These are phyloP conservation scores for Tetrahymena borealis DNA, from an alignment of 73 alveolate species.

Conservation along the genomic window DNA sequence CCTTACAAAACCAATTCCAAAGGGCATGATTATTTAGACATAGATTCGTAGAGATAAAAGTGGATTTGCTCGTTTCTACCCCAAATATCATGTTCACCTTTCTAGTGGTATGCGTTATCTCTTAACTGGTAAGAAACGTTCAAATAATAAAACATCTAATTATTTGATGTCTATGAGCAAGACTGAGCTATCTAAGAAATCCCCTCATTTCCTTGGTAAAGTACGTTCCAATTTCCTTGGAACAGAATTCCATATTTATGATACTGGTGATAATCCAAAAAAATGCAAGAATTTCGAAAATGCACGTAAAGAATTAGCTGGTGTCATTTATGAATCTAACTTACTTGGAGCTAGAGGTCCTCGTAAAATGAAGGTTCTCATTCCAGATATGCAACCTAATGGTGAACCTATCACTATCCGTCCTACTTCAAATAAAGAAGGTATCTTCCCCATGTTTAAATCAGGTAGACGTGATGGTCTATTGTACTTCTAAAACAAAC, in stretches of 20 bases:
- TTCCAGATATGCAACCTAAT: conserved; percentile 55
- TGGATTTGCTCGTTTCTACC: conserved; percentile 67
- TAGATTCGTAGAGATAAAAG: conserved; percentile 67
- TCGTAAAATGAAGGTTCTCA: conserved; percentile 71
- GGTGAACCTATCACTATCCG: conserved; percentile 36
- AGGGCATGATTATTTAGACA: conserved; percentile 60
- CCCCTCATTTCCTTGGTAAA: conserved; percentile 66
- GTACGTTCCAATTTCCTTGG: conserved; percentile 86
- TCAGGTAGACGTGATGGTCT: conserved; percentile 47
- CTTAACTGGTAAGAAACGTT: conserved; percentile 76
- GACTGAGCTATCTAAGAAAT: conserved; percentile 49
- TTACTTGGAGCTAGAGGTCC: conserved; percentile 88
- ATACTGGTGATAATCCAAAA: conserved; percentile 75
- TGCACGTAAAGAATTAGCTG: conserved; percentile 57
- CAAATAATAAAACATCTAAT: conserved; percentile 67
- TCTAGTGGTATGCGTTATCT: conserved; percentile 74
- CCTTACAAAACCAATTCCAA: conserved; percentile 34
- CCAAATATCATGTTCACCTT: conserved; percentile 68
- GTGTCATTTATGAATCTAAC: conserved; percentile 73
- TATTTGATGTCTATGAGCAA: conserved; percentile 67
- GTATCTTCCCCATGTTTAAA: conserved; percentile 49
- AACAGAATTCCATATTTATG: conserved; percentile 75
- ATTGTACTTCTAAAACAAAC: conserved; percentile 61
- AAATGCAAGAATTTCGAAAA: conserved; percentile 53
- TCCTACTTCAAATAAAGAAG: conserved; percentile 53